Conservation (phyloP, 2,329 filamentous ascomycete genomes). For the Aspergillus ibericus region DNA sequence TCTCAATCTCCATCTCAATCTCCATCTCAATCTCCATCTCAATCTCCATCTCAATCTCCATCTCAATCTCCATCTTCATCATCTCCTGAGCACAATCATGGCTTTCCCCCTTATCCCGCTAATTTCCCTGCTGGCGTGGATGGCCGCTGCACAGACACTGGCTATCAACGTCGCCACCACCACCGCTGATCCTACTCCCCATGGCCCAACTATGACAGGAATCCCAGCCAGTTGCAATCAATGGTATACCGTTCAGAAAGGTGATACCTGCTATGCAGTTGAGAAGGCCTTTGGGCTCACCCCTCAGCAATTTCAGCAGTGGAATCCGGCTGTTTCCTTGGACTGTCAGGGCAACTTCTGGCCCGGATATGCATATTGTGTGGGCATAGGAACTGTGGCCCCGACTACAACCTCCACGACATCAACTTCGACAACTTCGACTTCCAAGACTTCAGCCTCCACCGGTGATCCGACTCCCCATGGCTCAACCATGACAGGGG, state of each 20-base stretch:
- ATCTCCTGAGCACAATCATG: no score
- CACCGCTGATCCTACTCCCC: constrained; percentile 5
- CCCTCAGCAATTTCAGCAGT: constrained; percentile 8
- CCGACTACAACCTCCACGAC: neutral
- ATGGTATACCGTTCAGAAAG: constrained; percentile 14
- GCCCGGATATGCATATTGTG: constrained; percentile 12
- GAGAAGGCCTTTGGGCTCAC: constrained; percentile 2
- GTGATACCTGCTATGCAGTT: constrained; percentile 8
- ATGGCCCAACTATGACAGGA: constrained; percentile 8
- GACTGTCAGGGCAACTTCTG: constrained; percentile 13
- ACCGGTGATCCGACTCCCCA: neutral
- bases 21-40: no score
- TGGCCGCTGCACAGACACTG: neutral
- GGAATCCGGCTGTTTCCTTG: constrained; percentile 8
- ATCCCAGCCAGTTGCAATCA: constrained; percentile 8
- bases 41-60: no score
- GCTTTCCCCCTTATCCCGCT: no score
- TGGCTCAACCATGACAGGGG: constrained; percentile 9
- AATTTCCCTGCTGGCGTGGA: neutral
- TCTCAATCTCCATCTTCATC: no score
- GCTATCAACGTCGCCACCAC: neutral
- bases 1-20: no score
- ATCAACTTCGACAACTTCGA: neutral
- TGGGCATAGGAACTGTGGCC: constrained; percentile 6
- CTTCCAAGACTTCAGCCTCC: neutral